These are phyloP conservation scores for Geranium rotundifolium DNA, from an alignment of 345 rosid genomes.

Conservation along the genomic window DNA sequence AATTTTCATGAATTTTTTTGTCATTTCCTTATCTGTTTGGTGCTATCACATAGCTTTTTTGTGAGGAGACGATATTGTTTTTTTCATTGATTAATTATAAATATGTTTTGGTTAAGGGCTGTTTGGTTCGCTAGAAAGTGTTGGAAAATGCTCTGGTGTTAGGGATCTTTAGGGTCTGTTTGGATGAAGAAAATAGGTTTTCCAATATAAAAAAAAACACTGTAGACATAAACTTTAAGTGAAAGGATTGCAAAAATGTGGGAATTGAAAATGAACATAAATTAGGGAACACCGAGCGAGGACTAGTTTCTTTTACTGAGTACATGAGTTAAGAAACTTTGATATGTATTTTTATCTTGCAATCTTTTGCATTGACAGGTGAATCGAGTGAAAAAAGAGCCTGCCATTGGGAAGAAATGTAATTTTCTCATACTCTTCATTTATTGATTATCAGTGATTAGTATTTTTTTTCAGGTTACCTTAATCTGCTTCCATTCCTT, in stretches of 20 bases:
- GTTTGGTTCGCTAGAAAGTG: neutral
- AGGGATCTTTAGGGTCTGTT: neutral
- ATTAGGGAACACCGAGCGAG: too few relatives aligned
- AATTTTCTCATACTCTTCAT: neutral
- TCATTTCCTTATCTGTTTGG: neutral
- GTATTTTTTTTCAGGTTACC: neutral
- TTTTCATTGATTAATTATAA: neutral
- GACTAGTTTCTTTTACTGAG: too few relatives aligned
- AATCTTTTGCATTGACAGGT: neutral
- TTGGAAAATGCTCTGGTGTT: neutral
- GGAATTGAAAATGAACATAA: neutral
- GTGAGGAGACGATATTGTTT: neutral
- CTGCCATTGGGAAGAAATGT: neutral
- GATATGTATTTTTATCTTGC: neutral
- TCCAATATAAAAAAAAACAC: too few relatives aligned
- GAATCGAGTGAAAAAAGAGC: neutral
- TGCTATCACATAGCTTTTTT: too few relatives aligned
- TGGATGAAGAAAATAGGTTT: neutral
- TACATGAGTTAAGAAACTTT: neutral
- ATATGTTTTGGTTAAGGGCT: neutral
- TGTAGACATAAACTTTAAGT: too few relatives aligned
- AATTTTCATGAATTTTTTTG: neutral
- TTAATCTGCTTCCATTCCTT: too few relatives aligned
- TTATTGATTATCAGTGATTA: neutral
- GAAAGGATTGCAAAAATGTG: too few relatives aligned